A percentile compares a stretch with the other conserved stretches of the same genome.
phyloP scores from a whole-genome alignment of 2,329 filamentous ascomycete species.

The Verticillium nonalfalfae region DNA sequence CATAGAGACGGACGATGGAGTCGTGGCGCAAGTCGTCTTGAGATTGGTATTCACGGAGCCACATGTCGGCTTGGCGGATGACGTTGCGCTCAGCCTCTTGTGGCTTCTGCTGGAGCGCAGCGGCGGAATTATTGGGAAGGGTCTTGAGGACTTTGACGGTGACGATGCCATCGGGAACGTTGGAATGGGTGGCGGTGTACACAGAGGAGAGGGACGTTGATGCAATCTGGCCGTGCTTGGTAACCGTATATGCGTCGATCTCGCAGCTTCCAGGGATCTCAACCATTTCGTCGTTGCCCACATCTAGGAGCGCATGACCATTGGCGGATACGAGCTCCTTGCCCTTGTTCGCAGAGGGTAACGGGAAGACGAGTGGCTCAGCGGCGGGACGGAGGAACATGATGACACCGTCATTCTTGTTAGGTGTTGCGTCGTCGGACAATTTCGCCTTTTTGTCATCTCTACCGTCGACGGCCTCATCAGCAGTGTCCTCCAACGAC shows the following conservation, averaged over 20 bases:
- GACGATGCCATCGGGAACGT: constrained; percentile 45
- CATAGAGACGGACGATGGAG: constrained; percentile 52
- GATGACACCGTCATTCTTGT: constrained; percentile 43
- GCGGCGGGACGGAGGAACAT: constrained; percentile 45
- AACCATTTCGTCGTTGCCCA: constrained; percentile 42
- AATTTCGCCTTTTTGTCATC: constrained; percentile 35
- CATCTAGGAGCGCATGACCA: constrained; percentile 44
- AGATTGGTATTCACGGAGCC: constrained; percentile 51
- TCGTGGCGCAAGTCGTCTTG: constrained; percentile 49
- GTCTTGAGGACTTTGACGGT: constrained; percentile 58
- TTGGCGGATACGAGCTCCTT: constrained; percentile 37
- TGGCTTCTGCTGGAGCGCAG: constrained; percentile 32
- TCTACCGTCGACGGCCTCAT: constrained; percentile 32
- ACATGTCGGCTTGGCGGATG: constrained; percentile 53
- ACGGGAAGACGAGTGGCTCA: constrained; percentile 44
- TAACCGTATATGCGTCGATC: constrained; percentile 47
- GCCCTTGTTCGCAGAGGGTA: constrained; percentile 37
- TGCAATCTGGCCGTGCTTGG: constrained; percentile 50
- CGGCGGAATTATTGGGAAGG: constrained; percentile 19
- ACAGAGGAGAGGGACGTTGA: constrained; percentile 48
- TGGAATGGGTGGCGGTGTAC: constrained; percentile 47
- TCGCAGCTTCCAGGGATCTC: constrained; percentile 43
- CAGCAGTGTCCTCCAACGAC: constrained; percentile 36
- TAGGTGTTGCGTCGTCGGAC: constrained; percentile 20
- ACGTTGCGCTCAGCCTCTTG: constrained; percentile 47